A percentile compares a stretch with the other conserved stretches of the same genome.
These are phyloP conservation scores for Aspergillus nidulans DNA, from an alignment of 495 filamentous ascomycete genomes.

Conservation along the genomic window DNA sequence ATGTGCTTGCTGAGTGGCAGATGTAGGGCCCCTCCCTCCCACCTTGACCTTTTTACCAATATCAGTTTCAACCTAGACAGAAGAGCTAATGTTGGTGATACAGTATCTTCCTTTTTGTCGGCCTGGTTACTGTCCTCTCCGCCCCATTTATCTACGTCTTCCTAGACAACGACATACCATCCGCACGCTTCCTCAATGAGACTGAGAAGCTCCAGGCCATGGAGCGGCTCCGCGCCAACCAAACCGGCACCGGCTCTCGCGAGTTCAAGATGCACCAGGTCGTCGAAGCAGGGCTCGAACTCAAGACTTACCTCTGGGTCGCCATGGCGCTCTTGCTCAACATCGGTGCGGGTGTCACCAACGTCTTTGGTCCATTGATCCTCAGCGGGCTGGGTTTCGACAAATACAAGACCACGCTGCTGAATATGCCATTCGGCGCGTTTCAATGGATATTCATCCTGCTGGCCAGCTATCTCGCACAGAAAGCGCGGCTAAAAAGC, in stretches of 20 bases:
- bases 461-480: slow-evolving; percentile 41
- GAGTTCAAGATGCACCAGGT: slow-evolving; percentile 47
- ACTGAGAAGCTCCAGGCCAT: slow-evolving; percentile 56
- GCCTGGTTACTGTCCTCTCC: slow-evolving; percentile 44
- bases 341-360: slow-evolving; percentile 57
- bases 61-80: too few species aligned
- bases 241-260: slow-evolving; percentile 50
- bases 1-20: slow-evolving; percentile 54
- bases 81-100: background rate
- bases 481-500: slow-evolving; percentile 48
- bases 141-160: slow-evolving; percentile 40
- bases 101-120: slow-evolving; percentile 45
- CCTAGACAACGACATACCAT: slow-evolving; percentile 44
- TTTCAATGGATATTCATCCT: slow-evolving; percentile 43
- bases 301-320: slow-evolving; percentile 47
- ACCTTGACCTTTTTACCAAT: too few species aligned
- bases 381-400: slow-evolving; percentile 55
- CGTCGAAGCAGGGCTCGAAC: slow-evolving; percentile 42
- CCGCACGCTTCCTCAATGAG: slow-evolving; percentile 57
- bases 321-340: slow-evolving; percentile 55
- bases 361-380: slow-evolving; percentile 58
- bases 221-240: slow-evolving; percentile 58
- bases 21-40: slow-evolving; percentile 39
- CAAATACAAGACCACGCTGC: slow-evolving; percentile 47
- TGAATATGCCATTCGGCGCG: slow-evolving; percentile 49